Conservation (phyloP, 176 grass and related monocot species). For the Carex scoparia region DNA sequence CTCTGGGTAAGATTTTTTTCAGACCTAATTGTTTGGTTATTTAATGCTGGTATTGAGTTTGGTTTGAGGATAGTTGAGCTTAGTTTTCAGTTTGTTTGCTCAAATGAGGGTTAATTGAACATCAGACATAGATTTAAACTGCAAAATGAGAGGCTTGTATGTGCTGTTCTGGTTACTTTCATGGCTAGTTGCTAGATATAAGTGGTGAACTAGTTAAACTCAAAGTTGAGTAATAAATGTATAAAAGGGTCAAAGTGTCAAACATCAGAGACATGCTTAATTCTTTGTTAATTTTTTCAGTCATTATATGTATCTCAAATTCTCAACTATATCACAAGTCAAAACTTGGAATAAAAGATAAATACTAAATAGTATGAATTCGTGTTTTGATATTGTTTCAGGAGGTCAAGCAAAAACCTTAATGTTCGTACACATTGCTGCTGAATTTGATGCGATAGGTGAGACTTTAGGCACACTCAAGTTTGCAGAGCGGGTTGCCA, state of each 20-base stretch:
- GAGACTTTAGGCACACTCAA: slow-evolving; percentile 85
- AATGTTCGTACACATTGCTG: slow-evolving; percentile 94
- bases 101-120: neutral
- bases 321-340: neutral
- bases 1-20: slow-evolving; percentile 46
- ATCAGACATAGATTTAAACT: neutral
- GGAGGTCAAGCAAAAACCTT: slow-evolving; percentile 94
- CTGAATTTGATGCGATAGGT: slow-evolving; percentile 50
- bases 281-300: neutral
- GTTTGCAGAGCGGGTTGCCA: slow-evolving; percentile 82
- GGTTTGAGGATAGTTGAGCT: neutral
- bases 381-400: slow-evolving; percentile 31
- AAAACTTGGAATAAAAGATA: neutral
- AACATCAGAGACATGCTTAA: neutral
- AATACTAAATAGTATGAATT: slow-evolving; percentile 6
- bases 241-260: neutral
- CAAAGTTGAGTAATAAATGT: neutral
- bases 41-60: neutral
- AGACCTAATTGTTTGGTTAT: neutral
- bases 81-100: neutral
- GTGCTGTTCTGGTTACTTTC: neutral
- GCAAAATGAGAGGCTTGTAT: neutral
- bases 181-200: neutral
- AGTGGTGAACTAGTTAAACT: neutral
- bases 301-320: neutral